Evolutionary conservation across 2,329 filamentous ascomycete genomes (phyloP).

Genomic region (Botrytis tulipae): DNA sequence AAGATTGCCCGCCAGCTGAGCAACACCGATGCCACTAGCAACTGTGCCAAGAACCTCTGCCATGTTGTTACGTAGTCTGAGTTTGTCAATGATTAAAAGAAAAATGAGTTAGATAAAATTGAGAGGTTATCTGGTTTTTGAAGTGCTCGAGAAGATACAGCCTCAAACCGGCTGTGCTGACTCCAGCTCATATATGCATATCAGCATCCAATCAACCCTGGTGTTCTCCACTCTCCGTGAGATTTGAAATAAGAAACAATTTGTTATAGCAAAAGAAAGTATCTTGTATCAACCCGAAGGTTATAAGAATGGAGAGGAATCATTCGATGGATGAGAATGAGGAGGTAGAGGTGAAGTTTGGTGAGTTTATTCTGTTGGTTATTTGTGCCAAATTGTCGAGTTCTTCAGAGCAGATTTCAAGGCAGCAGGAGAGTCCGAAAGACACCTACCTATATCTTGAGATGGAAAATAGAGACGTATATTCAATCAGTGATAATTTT

Average conservation of each 20-base stretch:
- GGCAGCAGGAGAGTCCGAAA: no score
- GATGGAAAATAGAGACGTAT: not conserved
- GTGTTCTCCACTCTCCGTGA: not conserved
- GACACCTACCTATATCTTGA: no score
- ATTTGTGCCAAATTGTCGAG: no score
- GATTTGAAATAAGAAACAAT: not conserved
- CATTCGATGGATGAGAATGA: no score
- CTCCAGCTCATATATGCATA: not conserved
- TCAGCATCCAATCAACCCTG: not conserved
- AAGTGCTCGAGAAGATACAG: not conserved
- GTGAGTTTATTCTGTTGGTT: no score
- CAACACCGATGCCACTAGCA: slow-evolving; percentile 23
- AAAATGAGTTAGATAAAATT: not conserved
- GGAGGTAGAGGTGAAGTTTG: no score
- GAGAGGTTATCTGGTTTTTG: not conserved
- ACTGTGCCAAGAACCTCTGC: slow-evolving; percentile 23
- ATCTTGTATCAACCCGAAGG: not conserved
- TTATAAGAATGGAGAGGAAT: not conserved
- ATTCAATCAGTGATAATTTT: no score
- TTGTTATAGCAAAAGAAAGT: not conserved
- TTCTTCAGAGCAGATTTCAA: no score
- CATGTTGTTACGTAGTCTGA: not conserved
- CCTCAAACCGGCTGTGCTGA: not conserved
- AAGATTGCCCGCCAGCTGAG: slow-evolving; percentile 20
- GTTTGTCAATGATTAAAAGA: not conserved